Base-by-base conservation (phyloP, 192 early-diverging fungal species). In the Linnemannia elongata region DNA sequence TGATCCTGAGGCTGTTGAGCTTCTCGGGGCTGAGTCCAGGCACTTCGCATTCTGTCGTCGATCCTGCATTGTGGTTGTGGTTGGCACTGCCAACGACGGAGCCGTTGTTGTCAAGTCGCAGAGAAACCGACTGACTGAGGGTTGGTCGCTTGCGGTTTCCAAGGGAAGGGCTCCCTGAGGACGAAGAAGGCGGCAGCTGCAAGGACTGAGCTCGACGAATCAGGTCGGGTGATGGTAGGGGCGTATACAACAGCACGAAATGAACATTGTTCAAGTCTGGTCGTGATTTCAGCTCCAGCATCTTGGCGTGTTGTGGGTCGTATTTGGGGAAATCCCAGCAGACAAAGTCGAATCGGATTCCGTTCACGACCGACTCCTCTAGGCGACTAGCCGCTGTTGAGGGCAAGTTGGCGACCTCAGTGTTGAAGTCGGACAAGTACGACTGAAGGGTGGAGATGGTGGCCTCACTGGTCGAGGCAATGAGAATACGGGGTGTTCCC, bases 261-360 rank as follows among this genome's bases (percentile, higher is more conserved):
- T 81, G 85, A 9, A 87, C 80, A 63, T 87, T 87, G 76, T 75
- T 78, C 49, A 87, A 57, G 7, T 81, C 60, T 3, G 79, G 79
- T 6, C 76, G 71, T 17, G 79, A 55, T 38, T 87, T 42, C 70
- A 87, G 42, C 36, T 87, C 85, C 13, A 87, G 79, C 79, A 87
- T 87, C 15, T 66, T 78, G 20, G 41, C 24, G 35, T 87, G 76
- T n/a, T 87, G 17, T 33, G 85, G 85, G n/a, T 87, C 85, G 27
- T 69, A 69, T 30, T 55, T 78, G 17, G 85, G 85, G n/a, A 87
- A 87, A 35, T 87, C 85, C 83, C 85, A 87, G 80, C 85, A 87
- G 33, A 87, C 80, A 78, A 87, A 87, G 66, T 87, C 85, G 36
- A 87, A 87, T 22, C 80, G 70, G 33, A 87, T 78, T 22, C 85